Evolutionary conservation across 306 rosid genomes (phyloP).

Genomic region (Gynostemma pentaphyllum): DNA sequence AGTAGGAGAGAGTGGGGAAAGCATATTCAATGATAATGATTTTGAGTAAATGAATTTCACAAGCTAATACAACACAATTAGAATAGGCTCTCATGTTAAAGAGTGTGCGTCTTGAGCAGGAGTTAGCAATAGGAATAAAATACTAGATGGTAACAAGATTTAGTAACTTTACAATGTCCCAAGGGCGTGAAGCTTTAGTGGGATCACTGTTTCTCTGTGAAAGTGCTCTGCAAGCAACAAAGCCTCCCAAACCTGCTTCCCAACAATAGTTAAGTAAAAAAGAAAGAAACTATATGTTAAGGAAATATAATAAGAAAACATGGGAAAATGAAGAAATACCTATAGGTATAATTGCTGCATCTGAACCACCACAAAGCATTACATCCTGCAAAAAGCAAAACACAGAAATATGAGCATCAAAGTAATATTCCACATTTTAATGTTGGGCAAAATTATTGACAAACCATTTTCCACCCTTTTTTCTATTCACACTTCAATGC

Average conservation of each 20-base stretch:
- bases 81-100: not conserved
- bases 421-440: not conserved
- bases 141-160: slow-evolving; percentile 5
- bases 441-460: not conserved
- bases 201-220: slow-evolving; percentile 66
- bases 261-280: not conserved
- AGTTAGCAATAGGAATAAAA: not conserved
- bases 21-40: not conserved
- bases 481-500: not conserved
- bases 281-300: not conserved
- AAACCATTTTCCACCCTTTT: not conserved
- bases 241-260: slow-evolving; percentile 63
- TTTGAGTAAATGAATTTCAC: too few relatives aligned
- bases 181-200: slow-evolving; percentile 77
- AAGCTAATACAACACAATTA: too few relatives aligned
- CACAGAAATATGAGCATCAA: slow-evolving; percentile 1
- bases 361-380: slow-evolving; percentile 86
- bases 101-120: not conserved
- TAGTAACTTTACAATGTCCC: slow-evolving; percentile 51
- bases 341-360: slow-evolving; percentile 58
- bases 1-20: not conserved
- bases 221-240: slow-evolving; percentile 53
- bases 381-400: slow-evolving; percentile 41
- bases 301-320: not conserved
- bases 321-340: slow-evolving; percentile 22